Conservation (phyloP, 2,329 filamentous ascomycete species). For the Chaetothyriales sp. region DNA sequence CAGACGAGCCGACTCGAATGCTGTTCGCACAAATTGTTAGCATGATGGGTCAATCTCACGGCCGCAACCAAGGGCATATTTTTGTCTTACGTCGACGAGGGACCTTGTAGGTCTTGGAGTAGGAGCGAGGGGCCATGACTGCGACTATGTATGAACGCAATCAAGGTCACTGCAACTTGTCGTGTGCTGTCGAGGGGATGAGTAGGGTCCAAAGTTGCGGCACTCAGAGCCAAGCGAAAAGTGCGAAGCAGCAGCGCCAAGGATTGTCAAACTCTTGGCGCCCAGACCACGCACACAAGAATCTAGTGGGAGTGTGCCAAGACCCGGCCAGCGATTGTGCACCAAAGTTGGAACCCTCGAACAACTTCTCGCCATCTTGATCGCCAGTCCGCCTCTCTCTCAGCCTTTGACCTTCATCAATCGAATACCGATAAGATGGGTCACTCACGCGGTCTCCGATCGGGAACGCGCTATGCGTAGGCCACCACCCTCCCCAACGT, state of each 20-base stretch:
- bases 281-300: not conserved
- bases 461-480: constrained; percentile 60
- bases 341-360: constrained; percentile 1
- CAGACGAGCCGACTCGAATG: constrained; percentile 99
- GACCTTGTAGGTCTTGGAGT: constrained; percentile 99
- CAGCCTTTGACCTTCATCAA: constrained; percentile 26
- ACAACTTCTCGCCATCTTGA: not conserved
- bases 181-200: not conserved
- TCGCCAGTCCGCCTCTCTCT: constrained; percentile 1
- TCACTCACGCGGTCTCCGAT: constrained; percentile 75
- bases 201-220: not conserved
- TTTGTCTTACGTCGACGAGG: constrained; percentile 58
- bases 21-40: constrained; percentile 29
- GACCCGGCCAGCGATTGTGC: constrained; percentile 1
- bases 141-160: constrained; percentile 21
- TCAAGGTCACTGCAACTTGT: constrained; percentile 12
- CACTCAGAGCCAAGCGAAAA: not conserved
- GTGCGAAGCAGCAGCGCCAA: not conserved
- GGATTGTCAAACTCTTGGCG: not conserved
- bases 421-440: constrained; percentile 54
- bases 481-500: constrained; percentile 1
- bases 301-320: constrained; percentile 1
- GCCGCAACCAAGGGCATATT: constrained; percentile 3
- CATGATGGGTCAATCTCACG: constrained; percentile 7
- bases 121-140: constrained; percentile 48